Evolutionary conservation across 208 protist species (phyloP).

Genomic region (Trypanosoma congolense): DNA sequence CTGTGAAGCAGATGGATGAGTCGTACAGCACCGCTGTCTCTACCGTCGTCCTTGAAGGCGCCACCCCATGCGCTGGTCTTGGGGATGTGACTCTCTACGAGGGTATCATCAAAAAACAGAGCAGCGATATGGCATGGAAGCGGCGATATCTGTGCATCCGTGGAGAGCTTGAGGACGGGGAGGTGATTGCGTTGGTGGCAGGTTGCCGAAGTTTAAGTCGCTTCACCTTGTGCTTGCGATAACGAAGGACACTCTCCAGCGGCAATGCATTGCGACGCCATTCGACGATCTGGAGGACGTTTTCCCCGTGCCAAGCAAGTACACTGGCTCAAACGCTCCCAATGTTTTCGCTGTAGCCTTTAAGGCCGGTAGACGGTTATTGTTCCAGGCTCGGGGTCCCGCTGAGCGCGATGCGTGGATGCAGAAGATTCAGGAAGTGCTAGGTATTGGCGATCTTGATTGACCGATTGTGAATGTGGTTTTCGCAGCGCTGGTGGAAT

Average conservation of each 20-base stretch:
- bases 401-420: constrained; percentile 71
- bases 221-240: constrained; percentile 64
- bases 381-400: constrained; percentile 62
- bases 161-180: constrained; percentile 49
- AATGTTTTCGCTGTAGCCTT: constrained; percentile 75
- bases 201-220: constrained; percentile 59
- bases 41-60: constrained; percentile 64
- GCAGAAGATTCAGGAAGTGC: constrained; percentile 74
- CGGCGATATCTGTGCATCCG: constrained; percentile 72
- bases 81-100: constrained; percentile 60
- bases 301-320: constrained; percentile 72
- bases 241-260: constrained; percentile 76
- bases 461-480: no score
- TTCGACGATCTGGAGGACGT: constrained; percentile 73
- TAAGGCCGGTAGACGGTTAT: constrained; percentile 66
- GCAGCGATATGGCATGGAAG: constrained; percentile 74
- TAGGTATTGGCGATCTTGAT: constrained; percentile 77
- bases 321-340: constrained; percentile 62
- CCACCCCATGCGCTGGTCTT: constrained; percentile 40
- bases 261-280: constrained; percentile 69
- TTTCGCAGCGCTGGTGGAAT: no score
- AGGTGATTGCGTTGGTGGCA: constrained; percentile 34
- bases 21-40: constrained; percentile 43
- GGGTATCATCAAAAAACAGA: constrained; percentile 64
- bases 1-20: constrained; percentile 48